These are phyloP conservation scores for Camelina neglecta DNA, from an alignment of 345 rosid genomes.

Conservation along the genomic window DNA sequence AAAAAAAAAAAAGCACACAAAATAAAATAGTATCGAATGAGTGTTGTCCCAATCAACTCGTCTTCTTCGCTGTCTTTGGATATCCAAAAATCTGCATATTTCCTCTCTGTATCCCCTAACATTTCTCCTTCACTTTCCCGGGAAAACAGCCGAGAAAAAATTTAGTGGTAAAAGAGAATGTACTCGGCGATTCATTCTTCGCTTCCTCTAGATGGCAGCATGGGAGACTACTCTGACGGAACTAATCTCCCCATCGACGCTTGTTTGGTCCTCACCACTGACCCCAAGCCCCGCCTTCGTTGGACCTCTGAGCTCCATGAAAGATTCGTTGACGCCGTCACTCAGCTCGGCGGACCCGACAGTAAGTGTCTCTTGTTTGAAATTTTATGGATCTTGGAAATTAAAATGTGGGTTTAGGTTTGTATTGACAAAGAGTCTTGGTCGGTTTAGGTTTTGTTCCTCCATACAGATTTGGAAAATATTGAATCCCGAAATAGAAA, in stretches of 20 bases:
- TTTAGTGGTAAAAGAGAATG: slow-evolving; percentile 29
- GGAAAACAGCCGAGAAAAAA: slow-evolving; percentile 21
- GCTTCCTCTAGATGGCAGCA: slow-evolving; percentile 66
- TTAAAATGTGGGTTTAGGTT: background rate
- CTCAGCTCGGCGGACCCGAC: slow-evolving; percentile 97
- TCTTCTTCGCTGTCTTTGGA: background rate
- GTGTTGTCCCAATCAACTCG: background rate
- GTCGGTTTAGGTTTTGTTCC: background rate
- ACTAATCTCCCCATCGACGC: slow-evolving; percentile 71
- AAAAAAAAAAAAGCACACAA: too few relatives aligned
- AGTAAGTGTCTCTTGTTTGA: slow-evolving; percentile 51
- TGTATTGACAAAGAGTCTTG: background rate
- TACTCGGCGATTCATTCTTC: slow-evolving; percentile 79
- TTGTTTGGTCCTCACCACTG: slow-evolving; percentile 84
- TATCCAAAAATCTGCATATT: background rate
- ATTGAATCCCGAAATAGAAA: background rate
- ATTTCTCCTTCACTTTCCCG: slow-evolving; percentile 33
- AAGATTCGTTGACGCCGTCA: slow-evolving; percentile 86
- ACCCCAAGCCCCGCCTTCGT: slow-evolving; percentile 96
- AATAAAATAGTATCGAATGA: background rate
- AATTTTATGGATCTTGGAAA: slow-evolving; percentile 9
- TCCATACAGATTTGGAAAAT: background rate
- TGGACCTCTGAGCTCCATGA: slow-evolving; percentile 98
- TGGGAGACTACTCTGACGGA: slow-evolving; percentile 60
- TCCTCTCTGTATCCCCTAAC: background rate